Evolutionary conservation across 371 early-diverging fungal genomes (phyloP), one percentile per base, ranked within the genome.

Genomic region (Mucor lusitanicus): DNA sequence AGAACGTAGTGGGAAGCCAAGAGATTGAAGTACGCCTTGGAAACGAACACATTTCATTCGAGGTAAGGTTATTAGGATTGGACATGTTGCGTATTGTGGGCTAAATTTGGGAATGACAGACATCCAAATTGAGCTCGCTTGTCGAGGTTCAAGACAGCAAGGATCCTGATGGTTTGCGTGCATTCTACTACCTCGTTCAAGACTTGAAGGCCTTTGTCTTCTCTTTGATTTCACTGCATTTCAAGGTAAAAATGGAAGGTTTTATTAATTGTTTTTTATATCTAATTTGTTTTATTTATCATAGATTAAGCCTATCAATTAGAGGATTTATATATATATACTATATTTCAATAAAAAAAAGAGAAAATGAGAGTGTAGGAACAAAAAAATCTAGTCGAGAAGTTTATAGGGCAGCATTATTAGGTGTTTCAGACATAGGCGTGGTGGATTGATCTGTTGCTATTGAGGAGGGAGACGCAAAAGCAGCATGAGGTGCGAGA

Each of bases 181-280:
- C 90, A 23, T 95, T 98, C 64, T 98, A 99, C 74, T 99, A 96
- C 75, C 80, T 99, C 61, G 91, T 97, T n/a, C 98, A 99, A 79
- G 98, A 99, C 77, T 87, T 99, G 48, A 97, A 96, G 77, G 95
- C 95, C 65, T 85, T 97, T 61, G 93, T 99, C 9, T 94, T 98
- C 70, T 96, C 96, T 28, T 82, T 99, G 44, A 94, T 98, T 69
- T 87, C 95, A 12, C 80, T 97, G 74, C 97, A 98, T 80, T 99
- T 97, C 86, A 99, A 99, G 91, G 94, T 95, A 86, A 35, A 27
- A 61, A 64, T 8, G 37, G 44, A n/a, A 46, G 30, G 5, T 27
- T 17, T 63, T 33, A 28, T 54, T 42, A 17, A 28, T 33, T 28
- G 19, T n/a, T 40, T 40, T 42, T 42, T 17, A 17, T 42, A 42